phyloP scores from a whole-genome alignment of 139 green algal genomes.

The Coccomyxa sp. region DNA sequence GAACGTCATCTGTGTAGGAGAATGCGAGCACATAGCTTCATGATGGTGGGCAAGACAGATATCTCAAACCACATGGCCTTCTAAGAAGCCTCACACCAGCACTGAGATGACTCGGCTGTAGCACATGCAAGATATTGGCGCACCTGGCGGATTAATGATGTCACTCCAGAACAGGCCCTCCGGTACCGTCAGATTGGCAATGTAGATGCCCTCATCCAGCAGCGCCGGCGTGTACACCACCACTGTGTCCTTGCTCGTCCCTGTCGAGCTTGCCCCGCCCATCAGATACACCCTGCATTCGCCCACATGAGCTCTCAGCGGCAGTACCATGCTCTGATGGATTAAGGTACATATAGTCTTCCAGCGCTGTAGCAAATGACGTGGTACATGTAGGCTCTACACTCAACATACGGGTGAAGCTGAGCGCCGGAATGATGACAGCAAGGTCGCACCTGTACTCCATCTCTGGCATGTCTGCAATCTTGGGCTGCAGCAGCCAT shows the following conservation, averaged over 20 bases:
- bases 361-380: no score
- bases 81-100: no score
- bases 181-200: background rate
- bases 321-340: no score
- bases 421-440: background rate
- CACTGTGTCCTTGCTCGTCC: conserved; percentile 1
- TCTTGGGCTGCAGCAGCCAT: conserved; percentile 14
- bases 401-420: no score
- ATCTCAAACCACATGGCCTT: no score
- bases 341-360: background rate
- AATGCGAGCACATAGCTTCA: no score
- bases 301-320: no score
- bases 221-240: background rate
- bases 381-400: no score
- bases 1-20: no score
- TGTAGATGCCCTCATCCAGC: background rate
- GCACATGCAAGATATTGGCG: no score
- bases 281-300: conserved; percentile 11
- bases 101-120: no score
- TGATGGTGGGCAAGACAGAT: no score
- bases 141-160: background rate
- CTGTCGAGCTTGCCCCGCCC: background rate
- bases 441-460: conserved; percentile 1
- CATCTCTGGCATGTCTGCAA: conserved; percentile 10
- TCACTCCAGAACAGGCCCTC: background rate